Base-by-base conservation (phyloP, 169 alveolate species). In the Eimeria sp. region DNA sequence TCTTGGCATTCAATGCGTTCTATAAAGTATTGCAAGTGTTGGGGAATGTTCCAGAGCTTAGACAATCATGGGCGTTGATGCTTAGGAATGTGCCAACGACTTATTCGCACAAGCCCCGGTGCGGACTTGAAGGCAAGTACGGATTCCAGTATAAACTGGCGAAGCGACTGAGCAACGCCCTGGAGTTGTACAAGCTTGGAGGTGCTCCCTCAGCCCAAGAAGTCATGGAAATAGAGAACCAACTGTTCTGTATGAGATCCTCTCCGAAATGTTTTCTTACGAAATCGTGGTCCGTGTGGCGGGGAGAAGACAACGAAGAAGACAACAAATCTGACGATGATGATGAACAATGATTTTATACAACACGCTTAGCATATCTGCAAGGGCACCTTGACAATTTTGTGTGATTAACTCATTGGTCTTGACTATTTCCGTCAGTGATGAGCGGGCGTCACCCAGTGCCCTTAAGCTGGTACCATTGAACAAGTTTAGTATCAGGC, bases 121-220 rank as follows among this genome's bases (percentile, higher is more conserved):
- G 16, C 4, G 7, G 65, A 6, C 5, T 76, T 47, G 30, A 9
- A 13, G 65, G 45, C 20, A 76, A 45, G 63, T 45, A 47, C 40
- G 87, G 61, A 45, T 76, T 76, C 40, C 43, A 76, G 45, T 76
- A 45, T 45, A 76, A 7, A 25, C 20, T 76, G 63, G 87, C 87
- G n/a, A 76, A 47, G 40, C 65, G 47, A 20, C 30, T 76, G 20
- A 76, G 87, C 25, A 9, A 2, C 4, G 87, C 87, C 63, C 57
- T 76, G 87, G 87, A 76, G 25, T 6, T 76, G 87, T 76, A 76
- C 87, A 76, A 76, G 87, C 43, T 25, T 18, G 87, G 87, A 49
- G 61, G 61, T 43, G 87, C 34, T 18, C 87, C 87, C 49, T 20
- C 87, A 16, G 40, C 4, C 4, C 6, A 43, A 20, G 65, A 76